Evolutionary conservation across 768 basidiomycete species (phyloP), one percentile per base, ranked within the genome.

Genomic region (Lentinula guzmanii): DNA sequence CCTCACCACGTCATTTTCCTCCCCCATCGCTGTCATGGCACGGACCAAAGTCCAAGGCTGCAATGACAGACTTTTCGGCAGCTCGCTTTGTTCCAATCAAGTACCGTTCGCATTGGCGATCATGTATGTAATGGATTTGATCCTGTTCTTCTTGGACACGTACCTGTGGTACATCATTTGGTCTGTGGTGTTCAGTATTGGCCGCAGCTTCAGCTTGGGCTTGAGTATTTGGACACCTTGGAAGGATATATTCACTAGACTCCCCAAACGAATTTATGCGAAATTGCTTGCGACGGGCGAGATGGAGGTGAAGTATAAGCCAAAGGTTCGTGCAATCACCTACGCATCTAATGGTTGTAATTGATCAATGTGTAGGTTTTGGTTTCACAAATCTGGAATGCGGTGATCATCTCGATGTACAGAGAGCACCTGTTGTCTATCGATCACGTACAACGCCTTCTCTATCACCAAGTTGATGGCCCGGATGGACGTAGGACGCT

Each of bases 101-200:
- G 91, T 97, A 43, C 85, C 90, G 0, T 99, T 98, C 76, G 89
- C 97, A 0, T 84, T 99, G 63, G 80, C 95, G 43, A 95, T 98
- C 82, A 99, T 98, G 96, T 98, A 96, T 78, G 73, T 97, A 75
- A 98, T 99, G 97, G 97, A 99, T 71, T 76, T 99, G 65, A 81
- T 93, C 61, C 80, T 99, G 67, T 99, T 98, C 87, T 99, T 99
- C 86, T 79, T 99, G 77, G 97, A 99, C 81, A 99, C 97, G 51
- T 99, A 98, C 81, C 78, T 99, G 50, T 99, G 97, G 97, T 99
- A 97, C 78, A 93, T 98, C 79, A 95, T 98, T 72, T 98, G 96
- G 96, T 85, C 94, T 68, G 95, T 96, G 65, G 89, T 96, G 67
- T 94, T 95, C 81, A 91, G 89, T 69, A 89, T 96, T 52, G 88